A percentile compares a stretch with the other conserved stretches of the same genome.
Conservation (phyloP, 495 filamentous ascomycete genomes). For the Podospora didyma region DNA sequence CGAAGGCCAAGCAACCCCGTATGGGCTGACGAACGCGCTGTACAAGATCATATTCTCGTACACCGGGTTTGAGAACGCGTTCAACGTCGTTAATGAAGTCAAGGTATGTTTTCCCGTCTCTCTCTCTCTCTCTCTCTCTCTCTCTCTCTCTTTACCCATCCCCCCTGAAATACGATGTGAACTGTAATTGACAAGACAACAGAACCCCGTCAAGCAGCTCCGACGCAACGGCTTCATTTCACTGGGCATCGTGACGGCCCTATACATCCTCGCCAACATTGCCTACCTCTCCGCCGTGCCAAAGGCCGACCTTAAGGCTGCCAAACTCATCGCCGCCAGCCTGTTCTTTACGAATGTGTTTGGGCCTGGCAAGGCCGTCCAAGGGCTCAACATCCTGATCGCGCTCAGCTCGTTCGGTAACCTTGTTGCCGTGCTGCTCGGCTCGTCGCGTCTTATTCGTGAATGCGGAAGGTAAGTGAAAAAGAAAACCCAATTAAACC, state of each 20-base stretch:
- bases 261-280: conserved; percentile 61
- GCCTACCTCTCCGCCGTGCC: conserved; percentile 59
- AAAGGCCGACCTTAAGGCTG: conserved; percentile 47
- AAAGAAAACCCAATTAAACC: not conserved
- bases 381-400: conserved; percentile 58
- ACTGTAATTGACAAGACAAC: conserved; percentile 4
- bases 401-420: conserved; percentile 62
- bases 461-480: conserved; percentile 50
- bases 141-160: too few species aligned
- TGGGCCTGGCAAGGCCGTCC: conserved; percentile 44
- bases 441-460: conserved; percentile 53
- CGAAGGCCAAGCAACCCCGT: conserved; percentile 41
- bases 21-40: conserved; percentile 54
- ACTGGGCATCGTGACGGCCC: conserved; percentile 43
- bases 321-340: conserved; percentile 52
- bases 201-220: conserved; percentile 56
- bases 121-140: too few species aligned
- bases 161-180: too few species aligned
- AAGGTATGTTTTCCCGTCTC: conserved; percentile 33
- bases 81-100: conserved; percentile 64
- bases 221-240: conserved; percentile 41
- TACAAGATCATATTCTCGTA: conserved; percentile 64
- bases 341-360: conserved; percentile 61
- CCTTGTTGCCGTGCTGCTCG: conserved; percentile 55
- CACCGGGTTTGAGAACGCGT: conserved; percentile 57